Base-by-base conservation (phyloP, 306 rosid species). In the Quercus aquifolioides region DNA sequence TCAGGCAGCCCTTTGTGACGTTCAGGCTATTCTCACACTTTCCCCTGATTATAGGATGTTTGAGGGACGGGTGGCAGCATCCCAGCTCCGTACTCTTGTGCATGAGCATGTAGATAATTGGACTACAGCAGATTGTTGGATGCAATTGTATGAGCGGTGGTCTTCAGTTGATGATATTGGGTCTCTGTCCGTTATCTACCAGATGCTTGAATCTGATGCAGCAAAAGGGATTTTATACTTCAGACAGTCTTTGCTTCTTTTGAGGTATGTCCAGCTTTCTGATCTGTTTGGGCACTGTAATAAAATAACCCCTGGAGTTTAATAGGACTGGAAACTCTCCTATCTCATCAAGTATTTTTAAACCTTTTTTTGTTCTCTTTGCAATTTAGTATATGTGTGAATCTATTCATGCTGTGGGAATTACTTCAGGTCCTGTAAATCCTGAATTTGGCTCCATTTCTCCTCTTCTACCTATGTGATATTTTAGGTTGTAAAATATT, bases 91-190 rank as follows among this genome's bases (percentile, higher is more conserved):
- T 70, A 90, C 96, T 19, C 98, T 94, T 65, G 98, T 94, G 62
- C 89, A 80, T 67, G 98, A 89, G 85, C 98, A 94, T 83, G 92
- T 94, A 58, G 92, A 84, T 62, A 91, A 89, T 77, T 94, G 97
- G 98, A 94, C 98, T 38, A 86, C 96, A 7, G 98, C 94, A 74
- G 98, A 94, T 85, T 94, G 96, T 64, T 94, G 98, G 98, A 87
- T 87, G 60, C 92, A 85, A 74, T 79, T 94, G 86, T 94, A 94
- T 63, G 96, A 94, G 78, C 88, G 96, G 76, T 94, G 98, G 98
- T 94, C 98, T 49, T 85, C 97, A 51, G 97, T 94, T 75, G 96
- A 94, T 85, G 98, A 94, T 88, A 87, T 89, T 28, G 97, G 96
- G 55, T 94, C 98, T 63, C 90, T 94, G 49, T 92, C 98, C 49